These are phyloP conservation scores for Tilletiaria anomala DNA, from an alignment of 1,284 basidiomycete species.

Conservation along the genomic window DNA sequence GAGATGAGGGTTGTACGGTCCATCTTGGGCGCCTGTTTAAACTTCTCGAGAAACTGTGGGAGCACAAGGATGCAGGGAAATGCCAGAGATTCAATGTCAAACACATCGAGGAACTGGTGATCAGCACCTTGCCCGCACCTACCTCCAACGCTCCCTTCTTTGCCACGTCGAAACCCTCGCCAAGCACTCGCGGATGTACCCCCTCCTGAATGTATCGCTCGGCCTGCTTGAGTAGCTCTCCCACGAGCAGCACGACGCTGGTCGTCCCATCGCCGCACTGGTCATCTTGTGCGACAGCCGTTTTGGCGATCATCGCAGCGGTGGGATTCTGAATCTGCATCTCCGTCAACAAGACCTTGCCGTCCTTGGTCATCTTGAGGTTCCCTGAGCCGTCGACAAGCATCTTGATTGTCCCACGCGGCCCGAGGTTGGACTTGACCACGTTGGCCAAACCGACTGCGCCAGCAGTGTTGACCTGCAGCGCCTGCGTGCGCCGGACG, in stretches of 20 bases:
- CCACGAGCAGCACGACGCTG: constrained; percentile 88
- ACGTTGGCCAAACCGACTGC: constrained; percentile 95
- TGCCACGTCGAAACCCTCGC: constrained; percentile 87
- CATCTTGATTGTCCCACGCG: constrained; percentile 73
- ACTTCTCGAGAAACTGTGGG: constrained; percentile 73
- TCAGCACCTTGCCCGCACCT: constrained; percentile 36
- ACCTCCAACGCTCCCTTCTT: constrained; percentile 85
- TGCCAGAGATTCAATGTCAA: neutral
- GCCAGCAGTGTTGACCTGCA: constrained; percentile 69
- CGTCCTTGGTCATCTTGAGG: constrained; percentile 99
- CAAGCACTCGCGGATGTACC: constrained; percentile 91
- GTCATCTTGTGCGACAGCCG: constrained; percentile 95
- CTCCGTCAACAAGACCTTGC: constrained; percentile 93
- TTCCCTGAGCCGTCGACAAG: constrained; percentile 97
- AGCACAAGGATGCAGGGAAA: neutral
- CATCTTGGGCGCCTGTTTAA: constrained; percentile 56
- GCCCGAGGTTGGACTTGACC: constrained; percentile 90
- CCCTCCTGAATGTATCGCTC: constrained; percentile 95
- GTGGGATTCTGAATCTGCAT: constrained; percentile 99
- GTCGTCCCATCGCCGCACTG: constrained; percentile 99
- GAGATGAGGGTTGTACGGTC: constrained; percentile 82
- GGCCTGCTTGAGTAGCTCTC: constrained; percentile 91
- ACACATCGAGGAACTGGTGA: too few relatives aligned
- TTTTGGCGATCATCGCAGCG: constrained; percentile 96
- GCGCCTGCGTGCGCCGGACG: constrained; percentile 73